These are phyloP conservation scores for Salvia sclarea DNA, from an alignment of 305 asterid genomes.

Conservation along the genomic window DNA sequence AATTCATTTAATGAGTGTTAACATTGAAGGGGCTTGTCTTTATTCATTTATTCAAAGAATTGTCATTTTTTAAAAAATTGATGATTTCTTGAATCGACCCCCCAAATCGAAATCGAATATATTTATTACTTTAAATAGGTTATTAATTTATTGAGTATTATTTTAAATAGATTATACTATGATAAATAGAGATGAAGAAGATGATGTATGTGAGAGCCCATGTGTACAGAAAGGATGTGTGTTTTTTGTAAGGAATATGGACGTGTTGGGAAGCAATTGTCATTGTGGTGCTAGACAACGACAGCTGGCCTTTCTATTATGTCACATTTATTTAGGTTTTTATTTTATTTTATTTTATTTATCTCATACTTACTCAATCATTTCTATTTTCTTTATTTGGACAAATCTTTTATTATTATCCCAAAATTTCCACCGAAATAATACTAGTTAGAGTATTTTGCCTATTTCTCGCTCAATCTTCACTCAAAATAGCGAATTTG, in stretches of 20 bases:
- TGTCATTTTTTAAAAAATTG: too few relatives aligned
- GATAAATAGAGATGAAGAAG: background rate
- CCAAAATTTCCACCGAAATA: background rate
- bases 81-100: too few relatives aligned
- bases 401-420: background rate
- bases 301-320: conserved; percentile 38
- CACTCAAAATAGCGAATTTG: background rate
- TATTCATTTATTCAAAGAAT: too few relatives aligned
- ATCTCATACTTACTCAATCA: background rate
- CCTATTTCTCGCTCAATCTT: background rate
- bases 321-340: background rate
- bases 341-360: too few relatives aligned
- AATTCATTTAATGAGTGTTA: too few relatives aligned
- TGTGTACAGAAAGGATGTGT: conserved; percentile 35
- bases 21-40: too few relatives aligned
- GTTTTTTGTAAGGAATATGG: conserved; percentile 27
- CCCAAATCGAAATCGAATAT: background rate
- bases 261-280: conserved; percentile 41
- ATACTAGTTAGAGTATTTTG: background rate
- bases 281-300: conserved; percentile 32
- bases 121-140: too few relatives aligned
- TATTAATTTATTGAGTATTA: too few relatives aligned
- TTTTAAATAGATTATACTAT: background rate
- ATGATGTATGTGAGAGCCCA: conserved; percentile 31
- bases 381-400: background rate